phyloP scores from a whole-genome alignment of 148 eudicot genomes.

The Fagopyrum homotropicum region DNA sequence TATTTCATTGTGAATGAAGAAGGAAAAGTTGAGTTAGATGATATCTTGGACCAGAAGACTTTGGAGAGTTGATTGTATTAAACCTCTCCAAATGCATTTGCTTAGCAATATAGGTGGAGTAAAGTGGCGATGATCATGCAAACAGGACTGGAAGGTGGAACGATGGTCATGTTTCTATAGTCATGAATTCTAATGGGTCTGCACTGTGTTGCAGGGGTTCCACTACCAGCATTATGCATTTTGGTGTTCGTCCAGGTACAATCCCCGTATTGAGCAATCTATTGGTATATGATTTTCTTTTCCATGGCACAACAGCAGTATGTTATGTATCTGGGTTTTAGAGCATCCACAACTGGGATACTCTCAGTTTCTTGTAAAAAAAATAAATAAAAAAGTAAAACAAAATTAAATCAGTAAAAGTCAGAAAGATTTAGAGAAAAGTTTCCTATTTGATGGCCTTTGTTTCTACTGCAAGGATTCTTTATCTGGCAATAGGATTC shows the following conservation, averaged over 20 bases:
- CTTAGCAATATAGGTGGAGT: background rate
- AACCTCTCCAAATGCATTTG: background rate
- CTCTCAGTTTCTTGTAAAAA: too few species aligned
- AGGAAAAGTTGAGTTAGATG: background rate
- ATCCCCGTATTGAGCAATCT: background rate
- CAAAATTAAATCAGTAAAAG: too few species aligned
- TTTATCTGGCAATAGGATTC: too few species aligned
- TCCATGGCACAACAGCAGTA: background rate
- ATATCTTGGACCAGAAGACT: background rate
- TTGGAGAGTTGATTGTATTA: background rate
- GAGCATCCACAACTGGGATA: too few species aligned
- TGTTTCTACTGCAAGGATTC: too few species aligned
- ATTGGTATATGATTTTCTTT: background rate
- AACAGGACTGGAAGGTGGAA: background rate
- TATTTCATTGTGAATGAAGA: background rate
- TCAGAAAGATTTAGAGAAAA: too few species aligned
- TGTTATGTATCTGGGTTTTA: background rate
- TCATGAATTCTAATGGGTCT: background rate
- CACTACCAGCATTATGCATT: background rate
- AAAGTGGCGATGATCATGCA: background rate
- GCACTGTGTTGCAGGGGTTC: background rate
- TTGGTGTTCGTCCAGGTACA: background rate
- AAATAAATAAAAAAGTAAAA: too few species aligned
- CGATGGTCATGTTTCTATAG: background rate
- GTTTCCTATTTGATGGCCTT: too few species aligned